Base-by-base conservation (phyloP, 2,329 filamentous ascomycete species). In the Arthrobotrys sinensis region DNA sequence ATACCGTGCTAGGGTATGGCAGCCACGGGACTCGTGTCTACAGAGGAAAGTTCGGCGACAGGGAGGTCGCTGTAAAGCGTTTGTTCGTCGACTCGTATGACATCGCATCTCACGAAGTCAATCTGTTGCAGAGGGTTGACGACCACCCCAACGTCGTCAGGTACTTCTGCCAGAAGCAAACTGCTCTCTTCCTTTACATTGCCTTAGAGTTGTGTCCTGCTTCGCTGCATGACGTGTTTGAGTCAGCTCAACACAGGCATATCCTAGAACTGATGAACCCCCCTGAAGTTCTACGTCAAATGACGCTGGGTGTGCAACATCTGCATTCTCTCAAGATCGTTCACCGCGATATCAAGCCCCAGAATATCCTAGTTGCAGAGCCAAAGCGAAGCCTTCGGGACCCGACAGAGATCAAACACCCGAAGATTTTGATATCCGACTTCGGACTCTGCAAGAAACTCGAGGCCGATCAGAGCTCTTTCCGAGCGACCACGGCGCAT, bases 1-100 rank as follows among this genome's bases (percentile, higher is more conserved):
- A 68, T 28, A 57, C 70, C 28, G 72, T 90, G 16, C 86, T 91
- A 45, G 90, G 90, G 1, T 88, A 93, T 76, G 96, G 96, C 68
- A 98, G 95, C 84, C 97, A 97, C 83, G 96, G 96, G n/a, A 99
- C 96, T 0, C 90, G 96, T 66, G 96, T 99, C 0, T 98, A 96
- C 84, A 91, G 93, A 60, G 96, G 96, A n/a, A 93, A 91, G 67
- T 98, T 97, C 83, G 96, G 97, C 83, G 94, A 94, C 24, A 91
- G 94, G 63, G 92, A 94, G 52, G 95, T 99, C 28, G 96, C 96
- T 0, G 93, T 99, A 57, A 99, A 99, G 87, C 90, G 96, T 38
- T 97, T 99, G 93, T 87, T 98, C 78, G 93, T 95, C 38, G 93
- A 97, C 81, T 97, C 97, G 82, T 97, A 94, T 83, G 95, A 97